phyloP scores from a whole-genome alignment of 495 filamentous ascomycete genomes.

The Penicillium maclennaniae region DNA sequence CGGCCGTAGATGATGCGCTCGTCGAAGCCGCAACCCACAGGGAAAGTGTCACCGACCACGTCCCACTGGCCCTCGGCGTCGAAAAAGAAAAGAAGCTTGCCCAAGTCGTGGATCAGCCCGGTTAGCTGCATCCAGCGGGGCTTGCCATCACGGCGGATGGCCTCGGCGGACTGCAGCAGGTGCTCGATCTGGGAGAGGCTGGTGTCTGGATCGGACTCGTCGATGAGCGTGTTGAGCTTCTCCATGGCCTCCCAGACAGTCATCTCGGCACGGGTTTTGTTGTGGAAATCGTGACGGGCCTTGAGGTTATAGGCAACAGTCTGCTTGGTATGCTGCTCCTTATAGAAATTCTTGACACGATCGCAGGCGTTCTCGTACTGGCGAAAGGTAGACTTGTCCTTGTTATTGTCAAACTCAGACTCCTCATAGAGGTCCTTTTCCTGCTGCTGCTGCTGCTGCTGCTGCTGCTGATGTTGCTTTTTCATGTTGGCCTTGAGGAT shows the following conservation, averaged over 20 bases:
- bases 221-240: constrained; percentile 82
- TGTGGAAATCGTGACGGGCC: constrained; percentile 66
- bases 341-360: constrained; percentile 78
- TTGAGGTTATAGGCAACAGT: constrained; percentile 81
- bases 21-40: constrained; percentile 82
- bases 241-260: constrained; percentile 86
- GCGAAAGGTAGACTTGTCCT: constrained; percentile 78
- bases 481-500: constrained; percentile 60
- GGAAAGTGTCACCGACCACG: constrained; percentile 88
- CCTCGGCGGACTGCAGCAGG: constrained; percentile 79
- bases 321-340: constrained; percentile 79
- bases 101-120: constrained; percentile 85
- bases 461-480: constrained; percentile 13
- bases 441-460: neutral
- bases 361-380: constrained; percentile 76
- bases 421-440: constrained; percentile 54
- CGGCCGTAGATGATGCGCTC: constrained; percentile 69
- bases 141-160: constrained; percentile 82
- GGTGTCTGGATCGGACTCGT: constrained; percentile 87
- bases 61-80: constrained; percentile 85
- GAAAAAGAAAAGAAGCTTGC: constrained; percentile 84
- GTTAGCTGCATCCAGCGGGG: constrained; percentile 90
- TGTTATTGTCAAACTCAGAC: constrained; percentile 67
- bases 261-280: constrained; percentile 66
- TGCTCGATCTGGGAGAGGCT: constrained; percentile 84